These are phyloP conservation scores for Blepharisma undulans DNA, from an alignment of 169 alveolate species.

Conservation along the genomic window DNA sequence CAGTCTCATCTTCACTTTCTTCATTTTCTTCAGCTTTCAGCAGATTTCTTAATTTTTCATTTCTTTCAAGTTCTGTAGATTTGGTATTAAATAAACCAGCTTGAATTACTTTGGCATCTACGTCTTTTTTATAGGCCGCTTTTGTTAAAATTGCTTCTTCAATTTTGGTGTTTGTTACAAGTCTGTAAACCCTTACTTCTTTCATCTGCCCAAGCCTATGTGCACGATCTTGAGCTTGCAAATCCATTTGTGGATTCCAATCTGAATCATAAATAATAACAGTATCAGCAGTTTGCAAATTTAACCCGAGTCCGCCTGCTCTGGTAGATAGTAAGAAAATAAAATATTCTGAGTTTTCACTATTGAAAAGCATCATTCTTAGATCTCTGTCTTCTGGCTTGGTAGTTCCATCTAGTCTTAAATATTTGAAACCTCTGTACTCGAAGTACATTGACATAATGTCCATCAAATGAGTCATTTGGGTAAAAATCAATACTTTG, in stretches of 20 bases:
- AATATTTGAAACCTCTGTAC: constrained; percentile 78
- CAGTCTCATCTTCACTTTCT: constrained; percentile 79
- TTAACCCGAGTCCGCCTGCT: constrained; percentile 99
- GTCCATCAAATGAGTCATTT: constrained; percentile 93
- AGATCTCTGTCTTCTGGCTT: constrained; percentile 92
- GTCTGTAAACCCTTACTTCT: constrained; percentile 91
- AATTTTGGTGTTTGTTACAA: constrained; percentile 86
- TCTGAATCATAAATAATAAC: constrained; percentile 96
- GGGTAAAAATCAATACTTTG: constrained; percentile 91
- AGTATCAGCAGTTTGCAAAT: constrained; percentile 96
- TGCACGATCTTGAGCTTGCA: constrained; percentile 94
- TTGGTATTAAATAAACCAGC: constrained; percentile 92
- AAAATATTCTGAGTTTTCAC: constrained; percentile 82
- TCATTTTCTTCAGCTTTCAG: constrained; percentile 79
- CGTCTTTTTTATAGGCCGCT: constrained; percentile 90
- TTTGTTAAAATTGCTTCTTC: constrained; percentile 90
- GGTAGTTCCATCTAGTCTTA: constrained; percentile 95
- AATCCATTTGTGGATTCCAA: constrained; percentile 96
- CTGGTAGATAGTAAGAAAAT: constrained; percentile 95
- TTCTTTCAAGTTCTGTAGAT: constrained; percentile 84
- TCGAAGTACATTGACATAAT: constrained; percentile 88
- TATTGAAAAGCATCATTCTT: constrained; percentile 81
- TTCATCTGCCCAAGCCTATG: constrained; percentile 94
- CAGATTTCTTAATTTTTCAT: constrained; percentile 82
- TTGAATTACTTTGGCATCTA: constrained; percentile 91